phyloP scores from a whole-genome alignment of 1,284 basidiomycete genomes.

The Laetiporus sulphureus region DNA sequence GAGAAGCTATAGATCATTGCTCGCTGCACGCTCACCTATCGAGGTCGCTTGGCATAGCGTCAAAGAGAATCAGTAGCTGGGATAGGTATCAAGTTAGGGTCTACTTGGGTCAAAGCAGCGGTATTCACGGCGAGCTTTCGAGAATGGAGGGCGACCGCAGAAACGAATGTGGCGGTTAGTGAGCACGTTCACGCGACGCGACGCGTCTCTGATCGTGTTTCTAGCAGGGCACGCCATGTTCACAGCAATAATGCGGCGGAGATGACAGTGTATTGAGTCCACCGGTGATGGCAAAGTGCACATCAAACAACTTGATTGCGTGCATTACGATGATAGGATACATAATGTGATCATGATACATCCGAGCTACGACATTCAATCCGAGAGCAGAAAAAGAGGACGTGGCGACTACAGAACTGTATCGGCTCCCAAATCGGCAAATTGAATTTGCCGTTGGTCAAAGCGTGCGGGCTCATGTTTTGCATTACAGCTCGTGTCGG shows the following conservation, averaged over 20 bases:
- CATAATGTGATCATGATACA: too few relatives aligned
- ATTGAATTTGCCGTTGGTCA: conserved; percentile 71
- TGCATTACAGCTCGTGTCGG: conserved; percentile 55
- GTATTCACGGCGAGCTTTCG: too few relatives aligned
- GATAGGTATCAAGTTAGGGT: too few relatives aligned
- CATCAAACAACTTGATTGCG: too few relatives aligned
- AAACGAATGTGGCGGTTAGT: too few relatives aligned
- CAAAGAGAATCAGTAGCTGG: too few relatives aligned
- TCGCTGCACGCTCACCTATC: conserved; percentile 7
- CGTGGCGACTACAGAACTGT: conserved; percentile 16
- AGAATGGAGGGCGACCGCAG: too few relatives aligned
- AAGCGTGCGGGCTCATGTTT: conserved; percentile 88
- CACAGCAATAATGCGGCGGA: neutral
- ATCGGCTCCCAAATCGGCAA: conserved; percentile 85
- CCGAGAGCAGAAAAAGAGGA: neutral
- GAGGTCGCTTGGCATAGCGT: conserved; percentile 11
- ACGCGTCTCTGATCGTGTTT: neutral
- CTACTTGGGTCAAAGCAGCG: too few relatives aligned
- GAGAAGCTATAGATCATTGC: too few relatives aligned
- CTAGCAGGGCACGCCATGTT: neutral
- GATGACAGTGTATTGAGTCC: too few relatives aligned
- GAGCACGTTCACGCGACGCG: conserved; percentile 7
- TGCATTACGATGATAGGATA: too few relatives aligned
- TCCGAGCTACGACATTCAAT: neutral
- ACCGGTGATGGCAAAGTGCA: too few relatives aligned